Evolutionary conservation across 345 rosid species (phyloP).

Genomic region (Salix viminalis): DNA sequence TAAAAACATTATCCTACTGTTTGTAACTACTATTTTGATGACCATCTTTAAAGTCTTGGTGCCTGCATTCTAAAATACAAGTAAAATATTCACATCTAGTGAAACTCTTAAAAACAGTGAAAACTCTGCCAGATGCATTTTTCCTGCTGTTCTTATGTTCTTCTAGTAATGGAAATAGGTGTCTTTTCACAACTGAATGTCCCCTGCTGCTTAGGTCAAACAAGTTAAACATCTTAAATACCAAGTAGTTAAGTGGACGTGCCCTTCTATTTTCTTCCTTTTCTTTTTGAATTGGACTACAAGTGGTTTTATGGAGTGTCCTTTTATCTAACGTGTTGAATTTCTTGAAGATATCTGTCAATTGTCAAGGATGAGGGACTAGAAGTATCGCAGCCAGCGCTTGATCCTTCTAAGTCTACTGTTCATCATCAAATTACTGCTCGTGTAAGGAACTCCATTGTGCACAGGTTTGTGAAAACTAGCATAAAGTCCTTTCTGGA

Average conservation of each 20-base stretch:
- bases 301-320: not conserved
- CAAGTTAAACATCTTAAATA: not conserved
- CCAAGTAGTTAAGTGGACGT: not conserved
- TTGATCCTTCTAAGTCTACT: conserved; percentile 68
- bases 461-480: conserved; percentile 54
- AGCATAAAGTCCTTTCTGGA: not conserved
- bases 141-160: not conserved
- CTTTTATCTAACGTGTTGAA: not conserved
- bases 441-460: conserved; percentile 44
- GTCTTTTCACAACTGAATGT: not conserved
- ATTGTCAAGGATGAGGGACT: conserved; percentile 71
- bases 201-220: not conserved
- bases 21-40: not conserved
- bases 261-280: not conserved
- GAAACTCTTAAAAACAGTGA: not conserved
- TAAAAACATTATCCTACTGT: not conserved
- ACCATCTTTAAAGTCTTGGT: not conserved
- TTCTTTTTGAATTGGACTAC: not conserved
- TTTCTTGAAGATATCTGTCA: conserved; percentile 50
- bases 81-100: not conserved
- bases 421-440: conserved; percentile 75
- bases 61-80: not conserved
- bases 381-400: conserved; percentile 93
- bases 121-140: not conserved
- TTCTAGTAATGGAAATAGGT: not conserved